Evolutionary conservation across 495 filamentous ascomycete genomes (phyloP).

Genomic region (Penicillium simplicissimum): DNA sequence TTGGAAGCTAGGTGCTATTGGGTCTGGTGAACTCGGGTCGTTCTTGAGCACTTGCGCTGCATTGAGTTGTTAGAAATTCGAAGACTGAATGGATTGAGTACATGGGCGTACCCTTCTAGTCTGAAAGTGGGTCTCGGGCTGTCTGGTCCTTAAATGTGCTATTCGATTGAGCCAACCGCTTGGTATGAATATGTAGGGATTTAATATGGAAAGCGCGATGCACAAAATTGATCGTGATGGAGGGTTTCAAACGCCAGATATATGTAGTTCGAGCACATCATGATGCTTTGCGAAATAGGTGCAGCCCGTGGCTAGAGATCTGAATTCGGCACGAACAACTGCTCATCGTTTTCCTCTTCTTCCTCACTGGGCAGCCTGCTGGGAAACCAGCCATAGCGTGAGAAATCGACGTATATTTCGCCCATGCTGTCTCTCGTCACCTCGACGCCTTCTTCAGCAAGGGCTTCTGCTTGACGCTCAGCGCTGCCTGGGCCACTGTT

Average conservation of each 20-base stretch:
- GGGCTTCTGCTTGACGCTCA: constrained; percentile 63
- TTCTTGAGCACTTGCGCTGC: not conserved
- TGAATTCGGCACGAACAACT: not conserved
- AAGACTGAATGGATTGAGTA: not conserved
- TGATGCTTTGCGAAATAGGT: not conserved
- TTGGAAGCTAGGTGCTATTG: not conserved
- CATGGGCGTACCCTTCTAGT: not conserved
- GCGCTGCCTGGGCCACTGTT: constrained; percentile 67
- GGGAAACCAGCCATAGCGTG: constrained; percentile 77
- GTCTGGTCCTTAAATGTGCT: not conserved
- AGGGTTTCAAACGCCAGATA: not conserved
- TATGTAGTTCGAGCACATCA: not conserved
- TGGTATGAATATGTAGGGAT: not conserved
- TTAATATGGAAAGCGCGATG: too few species aligned
- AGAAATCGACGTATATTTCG: constrained; percentile 68
- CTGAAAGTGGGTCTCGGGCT: too few species aligned
- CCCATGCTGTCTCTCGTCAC: constrained; percentile 66
- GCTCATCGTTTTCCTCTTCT: constrained; percentile 1
- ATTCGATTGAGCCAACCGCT: not conserved
- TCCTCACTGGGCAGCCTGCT: constrained; percentile 41
- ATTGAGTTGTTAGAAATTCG: not conserved
- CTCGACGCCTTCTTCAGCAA: constrained; percentile 69
- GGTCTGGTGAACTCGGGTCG: not conserved
- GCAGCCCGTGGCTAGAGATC: not conserved
- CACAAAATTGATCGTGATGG: too few species aligned